phyloP scores from a whole-genome alignment of 2,329 filamentous ascomycete species.

The Fusarium palustre region DNA sequence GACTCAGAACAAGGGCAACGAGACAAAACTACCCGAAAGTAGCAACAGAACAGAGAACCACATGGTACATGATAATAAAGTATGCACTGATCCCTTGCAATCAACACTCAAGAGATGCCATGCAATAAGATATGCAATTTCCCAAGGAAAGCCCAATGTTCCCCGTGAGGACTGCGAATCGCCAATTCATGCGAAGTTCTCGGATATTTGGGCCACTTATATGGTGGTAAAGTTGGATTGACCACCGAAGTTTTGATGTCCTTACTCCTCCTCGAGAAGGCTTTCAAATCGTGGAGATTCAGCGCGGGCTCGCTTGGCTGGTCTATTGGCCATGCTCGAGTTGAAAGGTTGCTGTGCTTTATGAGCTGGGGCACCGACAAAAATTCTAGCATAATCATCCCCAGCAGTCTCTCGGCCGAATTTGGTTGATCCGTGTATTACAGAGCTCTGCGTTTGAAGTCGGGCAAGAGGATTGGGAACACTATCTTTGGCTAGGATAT shows the following conservation, averaged over 20 bases:
- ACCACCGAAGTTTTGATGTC: slow-evolving; percentile 53
- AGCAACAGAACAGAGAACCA: slow-evolving; percentile 6
- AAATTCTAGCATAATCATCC: slow-evolving; percentile 5
- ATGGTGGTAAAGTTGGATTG: slow-evolving; percentile 41
- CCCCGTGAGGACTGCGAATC: no score
- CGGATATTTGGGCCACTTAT: slow-evolving; percentile 7
- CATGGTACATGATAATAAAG: background rate
- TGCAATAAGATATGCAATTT: no score
- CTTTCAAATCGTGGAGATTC: slow-evolving; percentile 53
- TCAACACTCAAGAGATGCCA: background rate
- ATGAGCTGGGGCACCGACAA: slow-evolving; percentile 16
- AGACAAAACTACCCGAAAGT: background rate
- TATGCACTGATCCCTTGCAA: background rate
- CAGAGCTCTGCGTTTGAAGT: slow-evolving; percentile 33
- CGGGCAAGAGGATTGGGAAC: slow-evolving; percentile 26
- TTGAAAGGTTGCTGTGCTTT: slow-evolving; percentile 26
- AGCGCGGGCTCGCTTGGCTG: slow-evolving; percentile 60
- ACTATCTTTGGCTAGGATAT: slow-evolving; percentile 45
- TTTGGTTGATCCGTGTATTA: slow-evolving; percentile 9
- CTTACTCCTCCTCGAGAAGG: slow-evolving; percentile 61
- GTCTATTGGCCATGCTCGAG: slow-evolving; percentile 48
- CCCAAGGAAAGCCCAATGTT: no score
- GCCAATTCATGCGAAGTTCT: background rate
- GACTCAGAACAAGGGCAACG: background rate
- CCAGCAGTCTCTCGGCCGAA: slow-evolving; percentile 20